Evolutionary conservation across 148 eudicot genomes (phyloP), one percentile per base, ranked within the genome.

Genomic region (Spergularia marina): DNA sequence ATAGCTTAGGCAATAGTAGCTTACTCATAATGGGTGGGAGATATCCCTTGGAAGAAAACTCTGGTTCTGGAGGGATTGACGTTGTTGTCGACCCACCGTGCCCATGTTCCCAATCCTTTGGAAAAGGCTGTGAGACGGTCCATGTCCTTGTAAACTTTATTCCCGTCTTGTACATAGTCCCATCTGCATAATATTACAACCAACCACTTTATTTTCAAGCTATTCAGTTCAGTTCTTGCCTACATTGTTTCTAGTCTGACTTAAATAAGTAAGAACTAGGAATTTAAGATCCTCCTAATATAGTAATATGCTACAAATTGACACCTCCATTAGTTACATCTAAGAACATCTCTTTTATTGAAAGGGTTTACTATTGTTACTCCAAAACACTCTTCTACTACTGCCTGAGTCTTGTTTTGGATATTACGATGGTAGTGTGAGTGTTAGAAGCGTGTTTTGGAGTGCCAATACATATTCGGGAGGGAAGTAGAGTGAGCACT

Each of bases 11-110:
- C 72, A 18, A 18, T 25, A 30, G 13, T 1, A 70, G 73, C 94
- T 89, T 89, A 95, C 99, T 82, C 69, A 53, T 92, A 92, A 78
- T 95, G 99, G 52, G 94, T 88, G 10, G 99, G 99, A 79, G 97
- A 92, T 61, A 95, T 91, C 73, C 97, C 97, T 61, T 90, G 99
- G 77, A 95, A 95, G 83, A 92, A 90, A 53, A 95, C 94, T 81
- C 76, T 87, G 60, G 99, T 95, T 77, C 78, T 88, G 64, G 85
- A 68, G 14, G 97, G 86, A 67, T 92, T 77, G 21, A 95, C 84
- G 23, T 86, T 86, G 20, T 51, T 78, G 65, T 92, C 97, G 61
- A 91, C 97, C 99, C 99, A 95, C 55, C 70, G 71, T 3, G 86
- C 99, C 99, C 99, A 95, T 20, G 99, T 95, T 13, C 83, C 88